Percentiles rank a stretch among this genome's conserved stretches.
These are phyloP conservation scores for Alternaria gansuensis DNA, from an alignment of 2,329 filamentous ascomycete genomes.

Conservation along the genomic window DNA sequence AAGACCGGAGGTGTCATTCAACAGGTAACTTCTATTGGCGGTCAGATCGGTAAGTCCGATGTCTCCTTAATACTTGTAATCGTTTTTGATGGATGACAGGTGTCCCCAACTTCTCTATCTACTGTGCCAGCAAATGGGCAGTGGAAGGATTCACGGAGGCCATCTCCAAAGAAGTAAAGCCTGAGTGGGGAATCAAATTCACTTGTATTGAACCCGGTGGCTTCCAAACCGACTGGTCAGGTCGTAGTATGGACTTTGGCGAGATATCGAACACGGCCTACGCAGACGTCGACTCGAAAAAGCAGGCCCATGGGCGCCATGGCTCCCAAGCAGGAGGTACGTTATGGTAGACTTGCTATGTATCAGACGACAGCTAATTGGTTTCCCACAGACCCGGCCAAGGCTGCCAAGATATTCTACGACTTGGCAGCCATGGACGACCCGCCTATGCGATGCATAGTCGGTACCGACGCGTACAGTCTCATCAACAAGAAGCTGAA, in stretches of 20 bases:
- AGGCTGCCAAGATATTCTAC: constrained; percentile 63
- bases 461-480: constrained; percentile 64
- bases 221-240: constrained; percentile 59
- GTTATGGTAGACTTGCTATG: background rate
- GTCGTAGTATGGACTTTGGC: constrained; percentile 58
- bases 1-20: constrained; percentile 64
- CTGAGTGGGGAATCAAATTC: constrained; percentile 59
- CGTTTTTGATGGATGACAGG: constrained; percentile 24
- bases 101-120: constrained; percentile 54
- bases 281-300: constrained; percentile 59
- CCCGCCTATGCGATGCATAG: constrained; percentile 62
- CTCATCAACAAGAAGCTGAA: constrained; percentile 62
- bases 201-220: constrained; percentile 58
- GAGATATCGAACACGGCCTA: constrained; percentile 58
- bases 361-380: background rate
- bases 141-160: constrained; percentile 61
- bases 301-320: constrained; percentile 53
- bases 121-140: constrained; percentile 57
- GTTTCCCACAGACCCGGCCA: constrained; percentile 55
- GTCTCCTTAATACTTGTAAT: background rate
- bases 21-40: constrained; percentile 65
- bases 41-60: constrained; percentile 50
- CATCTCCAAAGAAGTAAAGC: constrained; percentile 55
- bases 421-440: constrained; percentile 63
- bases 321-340: constrained; percentile 56